A percentile compares a stretch with the other conserved stretches of the same genome.
Evolutionary conservation across 2,329 filamentous ascomycete genomes (phyloP).

Genomic region (Xylaria sp.): DNA sequence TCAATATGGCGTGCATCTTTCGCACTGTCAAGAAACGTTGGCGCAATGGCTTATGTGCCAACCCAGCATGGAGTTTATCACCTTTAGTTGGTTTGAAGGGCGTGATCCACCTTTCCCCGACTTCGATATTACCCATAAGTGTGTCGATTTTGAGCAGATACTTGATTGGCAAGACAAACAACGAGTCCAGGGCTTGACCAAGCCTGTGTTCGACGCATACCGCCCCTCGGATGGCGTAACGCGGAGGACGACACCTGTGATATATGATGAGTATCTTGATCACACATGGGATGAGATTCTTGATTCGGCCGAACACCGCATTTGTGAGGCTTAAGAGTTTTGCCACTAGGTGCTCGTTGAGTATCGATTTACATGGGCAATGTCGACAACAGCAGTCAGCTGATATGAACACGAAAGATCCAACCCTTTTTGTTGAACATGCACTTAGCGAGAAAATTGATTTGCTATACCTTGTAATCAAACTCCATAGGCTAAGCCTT

Average conservation of each 20-base stretch:
- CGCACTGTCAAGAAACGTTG: conserved; percentile 18
- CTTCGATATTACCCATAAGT: conserved; percentile 22
- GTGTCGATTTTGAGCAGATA: conserved; percentile 18
- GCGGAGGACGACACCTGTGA: background rate
- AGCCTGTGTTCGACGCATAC: conserved; percentile 19
- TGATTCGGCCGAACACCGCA: background rate
- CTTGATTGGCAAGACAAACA: conserved; percentile 20
- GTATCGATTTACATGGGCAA: too few species aligned
- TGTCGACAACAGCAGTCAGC: too few species aligned
- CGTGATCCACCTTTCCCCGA: conserved; percentile 18
- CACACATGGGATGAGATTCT: conserved; percentile 13
- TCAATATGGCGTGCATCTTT: conserved; percentile 10
- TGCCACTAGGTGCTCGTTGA: too few species aligned
- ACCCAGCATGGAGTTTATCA: conserved; percentile 22
- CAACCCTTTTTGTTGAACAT: too few species aligned
- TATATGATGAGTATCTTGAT: conserved; percentile 24
- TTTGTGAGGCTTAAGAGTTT: background rate
- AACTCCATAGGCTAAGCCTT: too few species aligned
- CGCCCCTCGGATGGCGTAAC: background rate
- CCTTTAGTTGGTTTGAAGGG: conserved; percentile 21
- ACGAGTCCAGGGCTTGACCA: conserved; percentile 12
- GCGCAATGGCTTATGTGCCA: conserved; percentile 24
- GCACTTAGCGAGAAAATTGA: too few species aligned
- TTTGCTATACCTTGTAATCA: too few species aligned
- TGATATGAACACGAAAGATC: too few species aligned